Base-by-base conservation (phyloP, 768 basidiomycete species). In the Gloeostereum incarnatum region DNA sequence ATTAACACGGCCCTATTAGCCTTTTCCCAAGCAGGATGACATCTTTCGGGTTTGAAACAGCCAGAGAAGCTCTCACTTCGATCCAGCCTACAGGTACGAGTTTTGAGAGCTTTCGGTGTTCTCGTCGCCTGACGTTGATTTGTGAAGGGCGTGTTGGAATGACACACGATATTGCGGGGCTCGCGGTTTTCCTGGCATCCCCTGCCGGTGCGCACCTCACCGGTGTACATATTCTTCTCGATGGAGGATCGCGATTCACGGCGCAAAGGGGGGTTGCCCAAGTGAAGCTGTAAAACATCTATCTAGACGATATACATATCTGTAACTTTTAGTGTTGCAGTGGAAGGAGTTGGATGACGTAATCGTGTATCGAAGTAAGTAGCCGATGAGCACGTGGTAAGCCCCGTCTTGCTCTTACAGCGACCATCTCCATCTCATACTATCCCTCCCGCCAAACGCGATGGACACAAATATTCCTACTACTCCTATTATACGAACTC, bases 21-120 rank as follows among this genome's bases (percentile, higher is more conserved):
- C 59, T 87, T 9, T 91, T 85, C 61, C 84, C 83, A 0, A 82
- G 81, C 32, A 87, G 81, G 61, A 89, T 91, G 86, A 89, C 87
- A 1, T 75, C 81, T 0, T 86, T 64, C 35, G 81, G 76, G 3
- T 59, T 86, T 46, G 71, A 74, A 47, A 65, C 52, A 2, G 57
- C 57, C 2, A 78, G 81, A 5, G 68, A 71, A 17, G 58, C 49
- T 6, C 69, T 84, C 42, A 65, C 62, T 26, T 52, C 63, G 1
- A 52, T 48, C 13, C 82, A 87, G 42, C 85, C 84, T 17, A 77
- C 76, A 50, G 81, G 84, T 78, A 47, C 25, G 25, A 24, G 30
- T 31, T 4, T 30, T 36, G 8, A 6, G 36, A 36, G 32, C 32
- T 14, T 8, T 35, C 13, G 14, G 9, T 19, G 25, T n/a, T 16